Percentiles rank a stretch among this genome's conserved stretches.
phyloP scores from a whole-genome alignment of 1,284 basidiomycete species.

The Marasmius tenuissimus region DNA sequence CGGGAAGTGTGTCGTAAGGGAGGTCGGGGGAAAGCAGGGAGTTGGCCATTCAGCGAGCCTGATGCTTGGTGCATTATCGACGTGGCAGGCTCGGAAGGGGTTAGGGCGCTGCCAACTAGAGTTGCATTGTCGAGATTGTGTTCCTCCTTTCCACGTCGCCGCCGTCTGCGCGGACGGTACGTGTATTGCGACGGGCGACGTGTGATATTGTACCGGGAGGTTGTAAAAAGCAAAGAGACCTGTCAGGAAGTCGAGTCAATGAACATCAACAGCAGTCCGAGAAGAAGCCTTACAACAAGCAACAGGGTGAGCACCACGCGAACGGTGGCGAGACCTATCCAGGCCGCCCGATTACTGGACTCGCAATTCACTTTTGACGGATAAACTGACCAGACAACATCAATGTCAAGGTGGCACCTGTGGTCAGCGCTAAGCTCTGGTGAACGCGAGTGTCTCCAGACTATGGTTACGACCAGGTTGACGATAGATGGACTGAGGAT shows the following conservation, averaged over 20 bases:
- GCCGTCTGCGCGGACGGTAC: neutral
- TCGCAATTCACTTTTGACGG: slow-evolving; percentile 20
- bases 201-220: neutral
- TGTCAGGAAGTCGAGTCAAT: neutral
- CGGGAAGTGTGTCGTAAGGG: slow-evolving; percentile 26
- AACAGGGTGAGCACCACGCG: slow-evolving; percentile 51
- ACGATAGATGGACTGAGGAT: slow-evolving; percentile 49
- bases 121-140: neutral
- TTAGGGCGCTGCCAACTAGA: neutral
- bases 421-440: slow-evolving; percentile 38
- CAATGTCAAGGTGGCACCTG: slow-evolving; percentile 61
- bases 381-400: slow-evolving; percentile 57
- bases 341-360: slow-evolving; percentile 46
- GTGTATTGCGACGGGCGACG: neutral
- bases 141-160: neutral
- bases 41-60: neutral
- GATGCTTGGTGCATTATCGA: no score
- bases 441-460: slow-evolving; percentile 43
- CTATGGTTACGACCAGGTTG: slow-evolving; percentile 53
- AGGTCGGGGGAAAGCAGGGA: neutral
- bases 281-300: slow-evolving; percentile 44
- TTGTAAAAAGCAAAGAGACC: neutral
- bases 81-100: neutral
- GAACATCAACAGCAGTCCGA: neutral
- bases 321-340: slow-evolving; percentile 50